Conservation (phyloP, 441 rosid species). For the Populus hybrid region DNA sequence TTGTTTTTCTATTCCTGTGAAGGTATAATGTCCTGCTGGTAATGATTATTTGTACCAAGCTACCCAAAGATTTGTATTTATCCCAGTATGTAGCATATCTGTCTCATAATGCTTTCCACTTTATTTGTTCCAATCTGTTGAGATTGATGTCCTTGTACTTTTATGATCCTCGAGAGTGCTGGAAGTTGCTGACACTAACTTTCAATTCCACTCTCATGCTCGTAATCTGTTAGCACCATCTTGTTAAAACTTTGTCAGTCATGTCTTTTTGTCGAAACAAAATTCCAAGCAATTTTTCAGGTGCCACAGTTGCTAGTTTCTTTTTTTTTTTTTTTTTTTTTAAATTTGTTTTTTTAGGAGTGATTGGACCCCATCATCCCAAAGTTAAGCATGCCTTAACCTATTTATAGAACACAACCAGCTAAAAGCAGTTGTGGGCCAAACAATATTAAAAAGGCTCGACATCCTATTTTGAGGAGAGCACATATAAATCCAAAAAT, state of each 20-base stretch:
- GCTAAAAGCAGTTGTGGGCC: background rate
- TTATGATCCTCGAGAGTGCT: background rate
- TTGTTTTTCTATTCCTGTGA: background rate
- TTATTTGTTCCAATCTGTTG: background rate
- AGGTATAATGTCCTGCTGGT: background rate
- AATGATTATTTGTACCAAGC: background rate
- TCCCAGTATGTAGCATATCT: background rate
- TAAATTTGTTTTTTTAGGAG: too few species aligned
- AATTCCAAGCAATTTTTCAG: background rate
- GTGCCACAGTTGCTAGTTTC: background rate
- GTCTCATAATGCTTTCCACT: background rate
- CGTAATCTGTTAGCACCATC: background rate
- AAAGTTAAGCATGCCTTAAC: background rate
- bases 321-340: too few species aligned
- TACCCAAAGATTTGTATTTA: background rate
- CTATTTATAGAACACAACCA: background rate
- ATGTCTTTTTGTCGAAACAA: too few species aligned
- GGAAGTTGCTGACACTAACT: background rate
- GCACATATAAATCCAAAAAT: background rate
- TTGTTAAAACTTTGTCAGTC: background rate
- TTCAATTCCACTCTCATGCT: background rate
- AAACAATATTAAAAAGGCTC: background rate
- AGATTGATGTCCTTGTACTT: background rate
- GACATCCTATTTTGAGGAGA: background rate
- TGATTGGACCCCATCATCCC: background rate